phyloP scores from a whole-genome alignment of 495 filamentous ascomycete genomes.

The Lasiosphaeria hispida region DNA sequence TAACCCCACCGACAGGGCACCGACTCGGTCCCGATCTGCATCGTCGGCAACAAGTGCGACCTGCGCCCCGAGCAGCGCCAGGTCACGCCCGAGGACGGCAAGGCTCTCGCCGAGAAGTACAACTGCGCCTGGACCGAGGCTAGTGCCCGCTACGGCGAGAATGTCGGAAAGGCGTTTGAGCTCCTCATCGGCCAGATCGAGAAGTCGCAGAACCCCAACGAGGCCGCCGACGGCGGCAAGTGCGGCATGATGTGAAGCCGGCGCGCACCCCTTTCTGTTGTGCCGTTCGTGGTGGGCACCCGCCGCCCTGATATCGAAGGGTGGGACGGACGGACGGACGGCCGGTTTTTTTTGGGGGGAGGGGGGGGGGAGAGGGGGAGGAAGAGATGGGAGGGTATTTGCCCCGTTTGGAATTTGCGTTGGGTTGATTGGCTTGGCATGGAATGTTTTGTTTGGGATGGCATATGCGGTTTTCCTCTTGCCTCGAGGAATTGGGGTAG shows the following conservation, averaged over 20 bases:
- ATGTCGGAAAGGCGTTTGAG: conserved; percentile 90
- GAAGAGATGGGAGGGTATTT: no score
- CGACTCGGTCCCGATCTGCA: conserved; percentile 85
- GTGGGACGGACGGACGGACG: neutral
- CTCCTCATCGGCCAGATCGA: conserved; percentile 93
- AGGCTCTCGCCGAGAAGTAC: conserved; percentile 75
- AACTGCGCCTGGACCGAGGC: conserved; percentile 94
- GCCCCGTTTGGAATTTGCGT: neutral
- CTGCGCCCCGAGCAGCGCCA: conserved; percentile 90
- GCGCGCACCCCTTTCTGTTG: neutral
- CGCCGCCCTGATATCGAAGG: neutral
- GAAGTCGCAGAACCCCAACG: conserved; percentile 85
- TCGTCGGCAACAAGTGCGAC: conserved; percentile 97
- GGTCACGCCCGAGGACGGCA: conserved; percentile 80
- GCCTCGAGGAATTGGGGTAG: neutral
- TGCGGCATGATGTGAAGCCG: conserved; percentile 81
- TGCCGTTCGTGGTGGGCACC: neutral
- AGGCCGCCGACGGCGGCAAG: conserved; percentile 74
- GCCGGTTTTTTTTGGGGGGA: neutral
- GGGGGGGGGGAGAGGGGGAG: neutral
- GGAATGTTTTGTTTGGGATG: neutral
- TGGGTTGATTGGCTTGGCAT: neutral
- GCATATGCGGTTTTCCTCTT: neutral
- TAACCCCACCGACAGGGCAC: conserved; percentile 62
- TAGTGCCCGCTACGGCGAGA: conserved; percentile 88